Conservation (phyloP, 2,329 filamentous ascomycete species). For the Dactylellina drechsleri region DNA sequence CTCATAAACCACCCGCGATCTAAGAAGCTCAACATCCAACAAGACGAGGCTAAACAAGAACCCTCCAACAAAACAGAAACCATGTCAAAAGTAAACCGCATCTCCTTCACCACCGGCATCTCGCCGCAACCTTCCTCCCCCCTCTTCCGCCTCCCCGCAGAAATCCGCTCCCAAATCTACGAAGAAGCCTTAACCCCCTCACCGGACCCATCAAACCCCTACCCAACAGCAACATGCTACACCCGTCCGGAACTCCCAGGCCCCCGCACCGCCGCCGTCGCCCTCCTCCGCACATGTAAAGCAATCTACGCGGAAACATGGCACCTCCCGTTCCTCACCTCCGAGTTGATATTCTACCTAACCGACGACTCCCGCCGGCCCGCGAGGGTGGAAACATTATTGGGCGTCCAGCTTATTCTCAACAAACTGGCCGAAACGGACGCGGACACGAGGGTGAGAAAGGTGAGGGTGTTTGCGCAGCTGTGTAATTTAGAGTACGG, state of each 20-base stretch:
- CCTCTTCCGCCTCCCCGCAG: slow-evolving; percentile 62
- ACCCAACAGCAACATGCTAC: slow-evolving; percentile 60
- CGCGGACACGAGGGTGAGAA: slow-evolving; percentile 58
- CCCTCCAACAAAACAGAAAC: too few species aligned
- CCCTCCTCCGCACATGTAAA: slow-evolving; percentile 64
- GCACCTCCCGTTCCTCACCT: slow-evolving; percentile 63
- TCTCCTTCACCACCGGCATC: not conserved
- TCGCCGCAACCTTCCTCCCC: slow-evolving; percentile 11
- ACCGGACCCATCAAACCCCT: slow-evolving; percentile 58
- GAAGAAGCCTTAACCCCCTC: slow-evolving; percentile 62
- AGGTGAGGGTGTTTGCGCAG: slow-evolving; percentile 64
- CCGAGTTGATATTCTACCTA: slow-evolving; percentile 63
- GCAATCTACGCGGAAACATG: slow-evolving; percentile 63
- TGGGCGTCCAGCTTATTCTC: slow-evolving; percentile 50
- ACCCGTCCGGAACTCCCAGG: slow-evolving; percentile 63
- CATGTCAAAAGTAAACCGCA: slow-evolving; percentile 2
- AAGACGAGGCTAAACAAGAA: too few species aligned
- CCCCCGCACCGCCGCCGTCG: slow-evolving; percentile 60
- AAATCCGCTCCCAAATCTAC: slow-evolving; percentile 67
- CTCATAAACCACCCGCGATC: too few species aligned
- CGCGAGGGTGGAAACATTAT: slow-evolving; percentile 56
- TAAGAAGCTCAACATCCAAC: too few species aligned
- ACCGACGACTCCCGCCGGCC: slow-evolving; percentile 60
- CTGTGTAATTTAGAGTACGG: slow-evolving; percentile 62
- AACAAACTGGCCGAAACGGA: slow-evolving; percentile 32